Conservation (phyloP, 257 asterid species). For the Solanum habrochaites region DNA sequence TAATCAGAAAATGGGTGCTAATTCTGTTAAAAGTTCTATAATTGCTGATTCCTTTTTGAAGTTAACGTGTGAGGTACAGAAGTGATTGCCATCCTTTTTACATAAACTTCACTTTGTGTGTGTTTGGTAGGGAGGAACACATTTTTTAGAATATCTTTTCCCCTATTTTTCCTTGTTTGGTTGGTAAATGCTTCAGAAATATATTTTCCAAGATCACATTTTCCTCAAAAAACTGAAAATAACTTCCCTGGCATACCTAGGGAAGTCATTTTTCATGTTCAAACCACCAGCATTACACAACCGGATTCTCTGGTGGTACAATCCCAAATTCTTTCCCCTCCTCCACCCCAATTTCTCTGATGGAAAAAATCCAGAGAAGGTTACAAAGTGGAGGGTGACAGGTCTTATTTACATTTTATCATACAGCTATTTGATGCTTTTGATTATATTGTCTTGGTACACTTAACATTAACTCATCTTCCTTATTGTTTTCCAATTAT, state of each 20-base stretch:
- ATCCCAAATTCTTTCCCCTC: background rate
- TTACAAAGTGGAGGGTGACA: background rate
- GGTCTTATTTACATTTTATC: background rate
- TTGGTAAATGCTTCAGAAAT: background rate
- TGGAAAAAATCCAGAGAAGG: background rate
- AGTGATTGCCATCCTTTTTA: background rate
- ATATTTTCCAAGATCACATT: background rate
- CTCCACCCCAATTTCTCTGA: background rate
- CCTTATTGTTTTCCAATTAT: background rate
- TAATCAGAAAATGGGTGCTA: conserved; percentile 42
- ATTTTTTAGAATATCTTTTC: background rate
- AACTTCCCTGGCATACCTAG: background rate
- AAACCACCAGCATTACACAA: background rate
- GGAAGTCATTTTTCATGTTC: background rate
- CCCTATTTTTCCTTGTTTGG: background rate
- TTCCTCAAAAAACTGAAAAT: background rate
- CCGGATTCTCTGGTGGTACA: background rate
- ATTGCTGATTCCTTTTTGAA: conserved; percentile 58
- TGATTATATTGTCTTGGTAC: background rate
- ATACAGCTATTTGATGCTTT: background rate
- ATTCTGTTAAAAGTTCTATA: conserved; percentile 47
- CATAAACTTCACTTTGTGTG: background rate
- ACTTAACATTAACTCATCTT: background rate
- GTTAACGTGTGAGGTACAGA: conserved; percentile 85
- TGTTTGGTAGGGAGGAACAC: background rate